Evolutionary conservation across 2,329 filamentous ascomycete species (phyloP), one percentile per base, ranked within the genome.

Genomic region (Fusarium longipes): DNA sequence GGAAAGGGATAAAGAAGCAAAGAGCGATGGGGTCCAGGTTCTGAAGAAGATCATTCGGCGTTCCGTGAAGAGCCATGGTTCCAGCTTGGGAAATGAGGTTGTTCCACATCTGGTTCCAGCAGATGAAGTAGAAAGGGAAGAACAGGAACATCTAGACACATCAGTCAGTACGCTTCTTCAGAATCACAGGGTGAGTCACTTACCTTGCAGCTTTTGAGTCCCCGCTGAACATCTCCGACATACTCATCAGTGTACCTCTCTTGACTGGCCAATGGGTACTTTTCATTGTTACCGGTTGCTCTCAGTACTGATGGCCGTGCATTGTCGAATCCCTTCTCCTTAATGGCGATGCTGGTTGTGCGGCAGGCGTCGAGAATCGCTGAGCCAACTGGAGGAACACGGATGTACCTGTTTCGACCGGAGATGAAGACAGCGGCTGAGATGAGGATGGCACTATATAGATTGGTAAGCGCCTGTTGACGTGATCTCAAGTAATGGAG

Each of bases 121-220:
- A 57, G 3, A 57, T 57, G 3, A 57, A 57, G n/a, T 57, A 57
- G 15, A 57, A 57, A 1, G 48, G 54, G 24, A 57, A 57, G 38
- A 57, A 57, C 1, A 57, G 2, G 20, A 55, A 57, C 48, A 57
- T 57, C 54, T 55, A 5, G 2, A 10, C 0, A 3, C 2, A 0
- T 2, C 3, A 5, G 29, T 57, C 4, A 52, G 15, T 4, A 24
- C 12, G 4, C n/a, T 2, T 12, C 8, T 4, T 35, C 5, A 11
- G n/a, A 24, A 3, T 24, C 3, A 12, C 18, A 12, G 15, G 12
- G 17, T 2, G 5, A 4, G 12, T 6, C 2, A 11, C 2, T 8
- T 9, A 57, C 48, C 30, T 57, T 57, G 20, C 54, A 57, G n/a
- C 54, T 57, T 8, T 57, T 57, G 30, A 57, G 54, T 32, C 54